Percentiles rank a stretch among this genome's conserved stretches.
phyloP scores from a whole-genome alignment of 1,284 basidiomycete species.

The Phellinidium pouzarii region DNA sequence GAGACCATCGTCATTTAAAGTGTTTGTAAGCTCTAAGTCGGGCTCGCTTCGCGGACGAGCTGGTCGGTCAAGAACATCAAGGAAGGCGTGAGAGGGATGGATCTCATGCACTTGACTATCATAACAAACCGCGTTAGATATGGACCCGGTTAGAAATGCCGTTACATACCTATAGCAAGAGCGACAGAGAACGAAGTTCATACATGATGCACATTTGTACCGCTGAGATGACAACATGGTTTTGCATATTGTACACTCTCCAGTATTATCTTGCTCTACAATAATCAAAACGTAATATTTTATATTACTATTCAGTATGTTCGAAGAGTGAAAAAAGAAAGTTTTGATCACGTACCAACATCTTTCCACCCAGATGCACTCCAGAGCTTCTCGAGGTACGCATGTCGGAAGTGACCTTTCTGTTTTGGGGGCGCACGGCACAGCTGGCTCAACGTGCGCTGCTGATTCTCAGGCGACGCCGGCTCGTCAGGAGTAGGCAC shows the following conservation, averaged over 20 bases:
- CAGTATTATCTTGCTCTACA: conserved; percentile 64
- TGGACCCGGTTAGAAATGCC: background rate
- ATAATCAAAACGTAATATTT: conserved; percentile 7
- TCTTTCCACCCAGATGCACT: conserved; percentile 75
- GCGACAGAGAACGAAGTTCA: conserved; percentile 72
- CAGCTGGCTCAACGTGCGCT: conserved; percentile 33
- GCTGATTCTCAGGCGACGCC: conserved; percentile 31
- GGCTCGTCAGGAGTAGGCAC: conserved; percentile 46
- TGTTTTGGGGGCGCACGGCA: conserved; percentile 56
- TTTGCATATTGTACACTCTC: conserved; percentile 74
- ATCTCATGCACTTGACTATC: conserved; percentile 77
- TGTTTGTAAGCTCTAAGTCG: conserved; percentile 26
- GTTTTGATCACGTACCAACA: conserved; percentile 54
- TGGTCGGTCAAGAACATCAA: conserved; percentile 64
- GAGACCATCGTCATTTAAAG: conserved; percentile 31
- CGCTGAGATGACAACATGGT: conserved; percentile 53
- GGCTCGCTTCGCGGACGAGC: conserved; percentile 35
- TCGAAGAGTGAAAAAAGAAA: background rate
- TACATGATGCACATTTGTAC: conserved; percentile 81
- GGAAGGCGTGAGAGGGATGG: conserved; percentile 81
- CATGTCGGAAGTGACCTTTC: conserved; percentile 72
- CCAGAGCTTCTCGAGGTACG: conserved; percentile 83
- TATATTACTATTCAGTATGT: background rate
- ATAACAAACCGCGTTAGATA: background rate
- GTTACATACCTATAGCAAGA: conserved; percentile 65